Evolutionary conservation across 2,329 filamentous ascomycete species (phyloP).

Genomic region (Myriosclerotinia curreyana): DNA sequence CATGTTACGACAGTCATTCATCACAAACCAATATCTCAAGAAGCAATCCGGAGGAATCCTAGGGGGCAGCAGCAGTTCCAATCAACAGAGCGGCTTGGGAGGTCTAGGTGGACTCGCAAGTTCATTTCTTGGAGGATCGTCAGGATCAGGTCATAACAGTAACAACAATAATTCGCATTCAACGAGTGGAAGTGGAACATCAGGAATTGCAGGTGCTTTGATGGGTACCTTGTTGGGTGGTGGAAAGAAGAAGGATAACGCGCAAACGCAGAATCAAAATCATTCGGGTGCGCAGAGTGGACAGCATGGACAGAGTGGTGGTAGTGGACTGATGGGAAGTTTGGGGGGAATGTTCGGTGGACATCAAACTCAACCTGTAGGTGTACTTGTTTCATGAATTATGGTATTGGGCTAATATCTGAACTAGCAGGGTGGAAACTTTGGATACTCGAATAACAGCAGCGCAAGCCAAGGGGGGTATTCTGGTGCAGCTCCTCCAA

Average conservation of each 20-base stretch:
- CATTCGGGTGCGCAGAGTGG: conserved; percentile 39
- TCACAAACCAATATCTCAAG: conserved; percentile 37
- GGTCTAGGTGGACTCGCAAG: conserved; percentile 44
- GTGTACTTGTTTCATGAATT: neutral
- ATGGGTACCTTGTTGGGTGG: conserved; percentile 56
- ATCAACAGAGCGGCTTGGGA: conserved; percentile 33
- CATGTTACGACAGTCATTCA: conserved; percentile 29
- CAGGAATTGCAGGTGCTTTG: conserved; percentile 42
- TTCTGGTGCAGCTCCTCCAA: conserved; percentile 59
- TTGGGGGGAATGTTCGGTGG: conserved; percentile 37
- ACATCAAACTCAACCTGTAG: conserved; percentile 30
- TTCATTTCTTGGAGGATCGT: conserved; percentile 33
- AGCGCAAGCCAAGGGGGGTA: conserved; percentile 51
- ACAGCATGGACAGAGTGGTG: conserved; percentile 35
- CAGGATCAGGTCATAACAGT: conserved; percentile 29
- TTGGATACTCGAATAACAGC: conserved; percentile 58
- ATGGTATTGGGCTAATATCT: conserved; percentile 27
- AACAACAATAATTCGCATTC: conserved; percentile 32
- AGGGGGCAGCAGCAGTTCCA: conserved; percentile 20
- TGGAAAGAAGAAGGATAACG: conserved; percentile 43
- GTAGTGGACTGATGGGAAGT: conserved; percentile 33
- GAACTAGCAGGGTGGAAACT: conserved; percentile 48
- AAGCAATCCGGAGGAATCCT: conserved; percentile 19
- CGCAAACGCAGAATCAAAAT: conserved; percentile 38
- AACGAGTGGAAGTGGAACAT: conserved; percentile 32